Evolutionary conservation across 78 protist species (phyloP).

Genomic region (Guillardia theta): DNA sequence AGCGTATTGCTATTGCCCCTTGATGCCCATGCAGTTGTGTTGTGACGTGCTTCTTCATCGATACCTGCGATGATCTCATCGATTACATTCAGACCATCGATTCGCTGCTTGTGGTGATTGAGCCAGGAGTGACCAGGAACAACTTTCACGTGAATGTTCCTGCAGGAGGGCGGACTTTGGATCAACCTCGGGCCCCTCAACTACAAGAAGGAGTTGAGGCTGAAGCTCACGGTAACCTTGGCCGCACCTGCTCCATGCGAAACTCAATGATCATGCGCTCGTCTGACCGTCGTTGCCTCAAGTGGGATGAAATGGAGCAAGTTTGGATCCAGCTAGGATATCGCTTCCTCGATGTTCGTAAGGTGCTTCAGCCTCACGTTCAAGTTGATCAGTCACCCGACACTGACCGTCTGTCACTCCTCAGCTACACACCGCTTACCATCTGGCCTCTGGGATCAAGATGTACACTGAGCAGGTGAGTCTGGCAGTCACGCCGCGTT

Average conservation of each 20-base stretch:
- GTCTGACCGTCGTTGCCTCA: background rate
- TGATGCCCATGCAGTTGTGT: background rate
- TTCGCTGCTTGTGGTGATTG: background rate
- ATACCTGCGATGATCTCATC: slow-evolving; percentile 15
- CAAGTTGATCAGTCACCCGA: background rate
- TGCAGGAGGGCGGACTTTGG: background rate
- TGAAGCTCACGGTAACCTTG: background rate
- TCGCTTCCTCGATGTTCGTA: background rate
- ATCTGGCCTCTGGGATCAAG: background rate
- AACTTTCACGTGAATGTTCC: background rate
- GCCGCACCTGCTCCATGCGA: background rate
- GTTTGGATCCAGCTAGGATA: background rate
- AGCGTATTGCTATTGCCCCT: background rate
- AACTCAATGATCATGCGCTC: background rate
- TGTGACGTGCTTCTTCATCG: slow-evolving; percentile 38
- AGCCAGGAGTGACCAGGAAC: background rate
- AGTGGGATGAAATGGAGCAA: background rate
- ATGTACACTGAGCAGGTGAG: background rate
- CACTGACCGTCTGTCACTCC: background rate
- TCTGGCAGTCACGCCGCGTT: background rate
- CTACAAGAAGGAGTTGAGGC: slow-evolving; percentile 30
- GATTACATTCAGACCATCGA: background rate
- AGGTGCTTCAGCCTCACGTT: background rate
- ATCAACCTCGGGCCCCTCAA: slow-evolving; percentile 29
- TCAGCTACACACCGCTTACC: slow-evolving; percentile 25